These are phyloP conservation scores for Pseudozyma hubeiensis DNA, from an alignment of 1,284 basidiomycete genomes.

Conservation along the genomic window DNA sequence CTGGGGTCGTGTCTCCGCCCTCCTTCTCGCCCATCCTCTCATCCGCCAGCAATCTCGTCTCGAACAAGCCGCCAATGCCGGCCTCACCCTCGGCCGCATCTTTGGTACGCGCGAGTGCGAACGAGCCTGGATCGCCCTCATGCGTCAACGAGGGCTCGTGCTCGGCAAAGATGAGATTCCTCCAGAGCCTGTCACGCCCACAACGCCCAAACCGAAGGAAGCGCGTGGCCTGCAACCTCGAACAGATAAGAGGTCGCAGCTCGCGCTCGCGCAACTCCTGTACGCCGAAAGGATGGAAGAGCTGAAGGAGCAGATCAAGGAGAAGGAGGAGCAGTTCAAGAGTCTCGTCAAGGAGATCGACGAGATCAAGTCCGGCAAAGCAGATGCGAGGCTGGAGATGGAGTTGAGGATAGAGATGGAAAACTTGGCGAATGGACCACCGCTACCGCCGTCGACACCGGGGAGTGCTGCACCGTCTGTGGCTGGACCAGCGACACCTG, in stretches of 20 bases:
- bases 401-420: slow-evolving; percentile 51
- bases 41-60: slow-evolving; percentile 51
- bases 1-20: slow-evolving; percentile 56
- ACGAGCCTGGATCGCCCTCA: slow-evolving; percentile 56
- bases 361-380: slow-evolving; percentile 46
- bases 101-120: slow-evolving; percentile 62
- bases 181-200: slow-evolving; percentile 19
- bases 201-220: slow-evolving; percentile 46
- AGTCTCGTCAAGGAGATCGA: slow-evolving; percentile 46
- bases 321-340: slow-evolving; percentile 57
- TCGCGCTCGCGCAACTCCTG: slow-evolving; percentile 59
- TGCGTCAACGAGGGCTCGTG: slow-evolving; percentile 54
- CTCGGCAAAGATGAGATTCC: slow-evolving; percentile 42
- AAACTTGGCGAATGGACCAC: slow-evolving; percentile 43
- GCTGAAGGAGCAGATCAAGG: slow-evolving; percentile 52
- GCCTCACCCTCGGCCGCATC: slow-evolving; percentile 53
- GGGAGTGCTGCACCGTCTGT: slow-evolving; percentile 22
- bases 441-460: slow-evolving; percentile 32
- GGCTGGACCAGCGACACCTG: slow-evolving; percentile 20
- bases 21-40: slow-evolving; percentile 59
- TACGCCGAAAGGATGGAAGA: slow-evolving; percentile 63
- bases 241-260: slow-evolving; percentile 51
- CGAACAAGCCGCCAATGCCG: slow-evolving; percentile 50
- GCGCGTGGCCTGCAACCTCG: slow-evolving; percentile 44
- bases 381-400: slow-evolving; percentile 40